Percentiles rank a stretch among this genome's conserved stretches.
Evolutionary conservation across 1,139 yeast genomes (phyloP).

Genomic region (Yamadazyma kanchanaburiensis): DNA sequence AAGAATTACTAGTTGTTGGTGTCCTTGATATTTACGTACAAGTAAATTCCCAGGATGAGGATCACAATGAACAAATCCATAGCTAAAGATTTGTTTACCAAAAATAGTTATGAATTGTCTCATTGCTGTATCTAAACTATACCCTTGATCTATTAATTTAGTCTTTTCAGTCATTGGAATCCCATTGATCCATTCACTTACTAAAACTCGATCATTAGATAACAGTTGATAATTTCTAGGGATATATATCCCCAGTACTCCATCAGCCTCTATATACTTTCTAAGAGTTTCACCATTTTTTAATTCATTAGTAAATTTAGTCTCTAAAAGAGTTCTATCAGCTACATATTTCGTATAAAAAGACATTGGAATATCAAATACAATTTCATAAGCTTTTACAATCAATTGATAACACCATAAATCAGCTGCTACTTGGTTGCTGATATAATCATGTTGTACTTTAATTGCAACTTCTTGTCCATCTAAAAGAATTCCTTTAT

Average conservation of each 20-base stretch:
- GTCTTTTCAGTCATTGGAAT: conserved; percentile 47
- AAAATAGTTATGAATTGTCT: conserved; percentile 52
- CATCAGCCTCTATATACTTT: conserved; percentile 20
- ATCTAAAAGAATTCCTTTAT: conserved; percentile 45
- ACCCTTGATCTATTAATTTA: conserved; percentile 38
- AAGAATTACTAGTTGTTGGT: conserved; percentile 62
- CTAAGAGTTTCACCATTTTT: conserved; percentile 40
- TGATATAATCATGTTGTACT: conserved; percentile 62
- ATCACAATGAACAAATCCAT: conserved; percentile 79
- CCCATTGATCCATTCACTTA: conserved; percentile 80
- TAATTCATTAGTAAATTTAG: conserved; percentile 57
- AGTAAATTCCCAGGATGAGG: conserved; percentile 82
- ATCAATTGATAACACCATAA: conserved; percentile 53
- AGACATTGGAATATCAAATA: conserved; percentile 64
- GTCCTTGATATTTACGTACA: conserved; percentile 34
- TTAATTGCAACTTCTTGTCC: conserved; percentile 65
- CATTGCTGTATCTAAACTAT: conserved; percentile 44
- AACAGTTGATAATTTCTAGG: conserved; percentile 50
- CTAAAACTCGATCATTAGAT: conserved; percentile 50
- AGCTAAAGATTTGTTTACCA: conserved; percentile 66
- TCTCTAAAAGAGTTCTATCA: conserved; percentile 56
- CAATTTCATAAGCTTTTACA: conserved; percentile 51
- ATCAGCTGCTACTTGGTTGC: conserved; percentile 56
- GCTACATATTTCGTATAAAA: conserved; percentile 57
- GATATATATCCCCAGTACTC: conserved; percentile 30